Evolutionary conservation across 768 basidiomycete species (phyloP).

Genomic region (Crassisporium funariophilum): DNA sequence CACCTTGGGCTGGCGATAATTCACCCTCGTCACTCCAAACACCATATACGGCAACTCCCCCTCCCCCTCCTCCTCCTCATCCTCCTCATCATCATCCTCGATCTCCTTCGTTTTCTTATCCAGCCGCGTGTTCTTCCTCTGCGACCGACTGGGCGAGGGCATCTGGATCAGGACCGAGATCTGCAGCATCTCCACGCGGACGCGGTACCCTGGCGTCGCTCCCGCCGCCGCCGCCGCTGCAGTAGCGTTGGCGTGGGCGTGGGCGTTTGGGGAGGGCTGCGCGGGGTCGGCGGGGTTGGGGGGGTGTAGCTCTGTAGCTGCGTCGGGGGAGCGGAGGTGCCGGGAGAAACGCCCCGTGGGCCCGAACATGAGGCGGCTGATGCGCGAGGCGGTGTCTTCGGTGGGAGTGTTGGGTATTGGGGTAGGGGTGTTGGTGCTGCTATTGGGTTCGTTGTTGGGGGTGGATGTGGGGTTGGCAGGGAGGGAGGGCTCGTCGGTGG

Average conservation of each 20-base stretch:
- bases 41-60: conserved; percentile 12
- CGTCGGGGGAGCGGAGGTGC: no score
- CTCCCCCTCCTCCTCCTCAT: conserved; percentile 8
- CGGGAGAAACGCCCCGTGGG: no score
- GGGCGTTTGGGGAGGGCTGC: neutral
- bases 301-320: no score
- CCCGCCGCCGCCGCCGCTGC: neutral
- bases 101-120: conserved; percentile 11
- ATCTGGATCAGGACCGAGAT: conserved; percentile 61
- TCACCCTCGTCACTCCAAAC: conserved; percentile 11
- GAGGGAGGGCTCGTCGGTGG: neutral
- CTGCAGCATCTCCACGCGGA: conserved; percentile 44
- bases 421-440: neutral
- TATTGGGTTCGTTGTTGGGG: neutral
- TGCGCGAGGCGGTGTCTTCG: no score
- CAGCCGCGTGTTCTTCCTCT: conserved; percentile 20
- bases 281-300: conserved; percentile 1
- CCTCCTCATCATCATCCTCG: neutral
- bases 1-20: neutral
- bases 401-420: neutral
- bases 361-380: no score
- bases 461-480: neutral
- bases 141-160: conserved; percentile 41
- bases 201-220: conserved; percentile 15
- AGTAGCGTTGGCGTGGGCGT: neutral